phyloP scores from a whole-genome alignment of 306 rosid genomes.

The Citrullus mucosospermus region DNA sequence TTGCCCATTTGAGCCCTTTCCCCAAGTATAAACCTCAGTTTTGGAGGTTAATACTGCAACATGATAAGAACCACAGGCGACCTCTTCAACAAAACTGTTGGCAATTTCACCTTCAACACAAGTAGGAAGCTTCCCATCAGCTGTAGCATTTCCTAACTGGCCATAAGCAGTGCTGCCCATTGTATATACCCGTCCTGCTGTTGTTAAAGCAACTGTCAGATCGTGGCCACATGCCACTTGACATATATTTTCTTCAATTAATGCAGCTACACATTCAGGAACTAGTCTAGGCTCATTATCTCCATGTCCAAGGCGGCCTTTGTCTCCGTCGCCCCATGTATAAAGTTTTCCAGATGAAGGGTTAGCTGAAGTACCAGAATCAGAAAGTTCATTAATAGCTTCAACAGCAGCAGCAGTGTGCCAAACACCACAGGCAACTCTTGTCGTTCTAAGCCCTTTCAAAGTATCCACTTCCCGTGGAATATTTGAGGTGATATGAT shows the following conservation, averaged over 20 bases:
- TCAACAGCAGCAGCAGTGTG: constrained; percentile 92
- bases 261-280: constrained; percentile 60
- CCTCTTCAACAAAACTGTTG: constrained; percentile 53
- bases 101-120: constrained; percentile 53
- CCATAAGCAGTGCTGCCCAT: constrained; percentile 82
- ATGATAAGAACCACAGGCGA: constrained; percentile 88
- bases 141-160: constrained; percentile 68
- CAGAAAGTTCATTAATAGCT: constrained; percentile 27
- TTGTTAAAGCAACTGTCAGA: constrained; percentile 76
- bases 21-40: constrained; percentile 93
- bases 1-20: constrained; percentile 93
- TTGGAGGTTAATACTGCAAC: constrained; percentile 83
- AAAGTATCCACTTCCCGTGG: constrained; percentile 75
- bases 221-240: constrained; percentile 79
- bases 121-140: constrained; percentile 61
- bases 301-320: constrained; percentile 73
- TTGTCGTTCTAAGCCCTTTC: constrained; percentile 56
- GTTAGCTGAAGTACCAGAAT: constrained; percentile 29
- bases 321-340: constrained; percentile 99
- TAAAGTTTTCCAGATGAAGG: constrained; percentile 53
- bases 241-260: constrained; percentile 48
- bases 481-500: constrained; percentile 41
- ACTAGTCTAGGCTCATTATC: constrained; percentile 46
- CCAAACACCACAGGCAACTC: constrained; percentile 95
- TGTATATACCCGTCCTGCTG: constrained; percentile 67